phyloP scores from a whole-genome alignment of 805 yeast species.

The Lipomyces orientalis region DNA sequence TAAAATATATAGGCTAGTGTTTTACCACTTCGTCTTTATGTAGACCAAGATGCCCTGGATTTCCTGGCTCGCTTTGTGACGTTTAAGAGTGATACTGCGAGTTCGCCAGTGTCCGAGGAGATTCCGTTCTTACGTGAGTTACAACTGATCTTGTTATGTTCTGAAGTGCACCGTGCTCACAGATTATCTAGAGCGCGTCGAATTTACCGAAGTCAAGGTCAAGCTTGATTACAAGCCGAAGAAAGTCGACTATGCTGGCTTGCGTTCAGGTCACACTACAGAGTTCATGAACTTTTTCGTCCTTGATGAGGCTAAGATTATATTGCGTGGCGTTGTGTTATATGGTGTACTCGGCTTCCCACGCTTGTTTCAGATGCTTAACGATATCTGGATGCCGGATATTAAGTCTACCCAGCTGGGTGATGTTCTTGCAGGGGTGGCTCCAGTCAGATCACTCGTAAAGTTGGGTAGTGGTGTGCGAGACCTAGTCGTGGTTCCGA shows the following conservation, averaged over 20 bases:
- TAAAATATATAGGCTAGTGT: conserved; percentile 43
- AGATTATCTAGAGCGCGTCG: conserved; percentile 68
- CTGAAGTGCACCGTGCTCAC: conserved; percentile 9
- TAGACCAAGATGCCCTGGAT: conserved; percentile 93
- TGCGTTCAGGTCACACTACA: conserved; percentile 82
- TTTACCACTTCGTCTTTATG: conserved; percentile 78
- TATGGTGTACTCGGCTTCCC: conserved; percentile 82
- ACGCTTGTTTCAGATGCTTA: conserved; percentile 59
- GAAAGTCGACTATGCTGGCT: conserved; percentile 80
- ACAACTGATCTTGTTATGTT: background rate
- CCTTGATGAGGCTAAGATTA: conserved; percentile 81
- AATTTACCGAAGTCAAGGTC: conserved; percentile 55
- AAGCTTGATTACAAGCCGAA: conserved; percentile 92
- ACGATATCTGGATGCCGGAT: conserved; percentile 86
- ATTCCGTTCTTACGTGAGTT: conserved; percentile 37
- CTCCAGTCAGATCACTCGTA: conserved; percentile 78
- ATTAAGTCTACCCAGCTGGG: conserved; percentile 79
- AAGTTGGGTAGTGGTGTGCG: conserved; percentile 79
- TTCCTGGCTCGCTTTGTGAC: conserved; percentile 79
- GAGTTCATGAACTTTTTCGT: conserved; percentile 89
- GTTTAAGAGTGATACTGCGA: conserved; percentile 65
- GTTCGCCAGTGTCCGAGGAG: conserved; percentile 30
- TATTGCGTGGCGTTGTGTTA: conserved; percentile 62
- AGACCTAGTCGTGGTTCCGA: conserved; percentile 73
- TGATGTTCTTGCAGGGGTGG: conserved; percentile 81